Evolutionary conservation across 2,329 filamentous ascomycete genomes (phyloP).

Genomic region (Colletotrichum navitas): DNA sequence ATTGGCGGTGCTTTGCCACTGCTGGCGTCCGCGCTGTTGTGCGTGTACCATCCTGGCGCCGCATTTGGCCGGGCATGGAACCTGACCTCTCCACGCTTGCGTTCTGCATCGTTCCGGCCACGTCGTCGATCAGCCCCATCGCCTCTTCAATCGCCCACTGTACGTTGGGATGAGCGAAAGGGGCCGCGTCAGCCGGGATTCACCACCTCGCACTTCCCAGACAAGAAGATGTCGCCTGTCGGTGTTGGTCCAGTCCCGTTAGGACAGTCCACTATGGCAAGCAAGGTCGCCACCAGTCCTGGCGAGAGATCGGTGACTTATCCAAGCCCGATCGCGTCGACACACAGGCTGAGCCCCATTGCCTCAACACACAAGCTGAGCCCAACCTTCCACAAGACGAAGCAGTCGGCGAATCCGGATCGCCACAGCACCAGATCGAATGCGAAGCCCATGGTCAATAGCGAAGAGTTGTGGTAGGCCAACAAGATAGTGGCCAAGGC

Average conservation of each 20-base stretch:
- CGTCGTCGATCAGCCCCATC: conserved; percentile 28
- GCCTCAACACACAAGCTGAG: conserved; percentile 22
- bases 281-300: conserved; percentile 35
- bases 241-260: conserved; percentile 34
- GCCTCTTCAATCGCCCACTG: conserved; percentile 37
- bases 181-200: conserved; percentile 39
- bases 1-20: conserved; percentile 58
- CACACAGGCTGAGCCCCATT: conserved; percentile 30
- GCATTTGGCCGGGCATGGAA: conserved; percentile 57
- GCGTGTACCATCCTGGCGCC: conserved; percentile 53
- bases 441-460: conserved; percentile 37
- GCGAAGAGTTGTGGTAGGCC: conserved; percentile 35
- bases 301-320: conserved; percentile 38
- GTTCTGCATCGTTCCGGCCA: conserved; percentile 20
- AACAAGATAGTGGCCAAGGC: background rate
- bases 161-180: conserved; percentile 36
- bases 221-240: conserved; percentile 37
- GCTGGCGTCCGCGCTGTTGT: conserved; percentile 52
- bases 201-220: conserved; percentile 30
- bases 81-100: conserved; percentile 52
- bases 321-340: conserved; percentile 34
- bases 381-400: conserved; percentile 28
- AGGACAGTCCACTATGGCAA: conserved; percentile 38
- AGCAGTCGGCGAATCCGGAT: conserved; percentile 24
- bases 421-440: conserved; percentile 22